Evolutionary conservation across 306 rosid species (phyloP).

Genomic region (Calophaca sinica): DNA sequence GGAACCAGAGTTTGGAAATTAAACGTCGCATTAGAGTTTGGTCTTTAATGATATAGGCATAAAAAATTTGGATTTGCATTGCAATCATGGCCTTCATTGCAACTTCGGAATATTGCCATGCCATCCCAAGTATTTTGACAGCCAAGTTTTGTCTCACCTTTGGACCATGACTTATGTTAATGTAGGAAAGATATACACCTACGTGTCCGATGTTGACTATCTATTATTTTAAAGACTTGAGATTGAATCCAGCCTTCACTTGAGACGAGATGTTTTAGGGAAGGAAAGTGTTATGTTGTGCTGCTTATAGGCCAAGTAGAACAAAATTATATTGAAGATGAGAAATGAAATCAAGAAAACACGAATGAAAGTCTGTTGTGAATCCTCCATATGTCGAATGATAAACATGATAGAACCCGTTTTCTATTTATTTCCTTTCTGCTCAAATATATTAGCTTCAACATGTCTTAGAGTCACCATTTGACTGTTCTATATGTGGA

Average conservation of each 20-base stretch:
- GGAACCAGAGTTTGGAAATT: conserved; percentile 8
- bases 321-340: not conserved
- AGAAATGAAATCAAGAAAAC: not conserved
- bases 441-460: not conserved
- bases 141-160: too few relatives aligned
- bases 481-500: not conserved
- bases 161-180: not conserved
- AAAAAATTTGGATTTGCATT: not conserved
- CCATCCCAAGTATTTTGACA: not conserved
- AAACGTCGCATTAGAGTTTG: not conserved
- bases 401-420: not conserved
- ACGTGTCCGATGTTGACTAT: too few relatives aligned
- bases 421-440: conserved; percentile 16
- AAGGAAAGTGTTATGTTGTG: not conserved
- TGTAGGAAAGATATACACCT: too few relatives aligned
- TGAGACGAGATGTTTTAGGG: not conserved
- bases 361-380: not conserved
- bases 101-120: not conserved
- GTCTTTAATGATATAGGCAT: not conserved
- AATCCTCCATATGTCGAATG: not conserved
- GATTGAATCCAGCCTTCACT: conserved; percentile 1
- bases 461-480: conserved; percentile 1
- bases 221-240: not conserved
- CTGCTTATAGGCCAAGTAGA: not conserved
- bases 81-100: not conserved